phyloP scores from a whole-genome alignment of 106 monocot genomes.

The Vanilla planifolia region DNA sequence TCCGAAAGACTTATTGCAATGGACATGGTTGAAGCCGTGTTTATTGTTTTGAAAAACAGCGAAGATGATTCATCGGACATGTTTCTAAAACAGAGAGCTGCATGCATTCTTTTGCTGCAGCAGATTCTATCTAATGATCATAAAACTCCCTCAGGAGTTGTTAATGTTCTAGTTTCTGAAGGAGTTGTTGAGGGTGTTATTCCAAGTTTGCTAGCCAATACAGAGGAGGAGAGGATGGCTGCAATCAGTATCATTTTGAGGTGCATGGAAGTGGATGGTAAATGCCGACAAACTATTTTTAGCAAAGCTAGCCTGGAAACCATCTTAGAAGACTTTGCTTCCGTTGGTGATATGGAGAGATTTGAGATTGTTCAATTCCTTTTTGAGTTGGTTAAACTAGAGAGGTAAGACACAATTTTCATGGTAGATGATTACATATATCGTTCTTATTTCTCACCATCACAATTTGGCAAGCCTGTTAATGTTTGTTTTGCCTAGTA shows the following conservation, averaged over 20 bases:
- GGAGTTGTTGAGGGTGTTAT: constrained; percentile 24
- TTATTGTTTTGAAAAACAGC: constrained; percentile 17
- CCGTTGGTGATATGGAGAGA: constrained; percentile 21
- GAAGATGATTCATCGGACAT: constrained; percentile 16
- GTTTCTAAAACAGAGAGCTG: constrained; percentile 33
- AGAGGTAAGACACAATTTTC: too few species aligned
- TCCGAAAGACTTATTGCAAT: constrained; percentile 37
- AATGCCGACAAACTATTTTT: constrained; percentile 34
- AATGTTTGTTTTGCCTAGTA: background rate
- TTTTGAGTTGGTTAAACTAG: constrained; percentile 40
- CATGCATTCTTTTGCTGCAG: constrained; percentile 30
- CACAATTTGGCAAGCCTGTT: background rate
- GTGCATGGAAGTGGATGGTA: constrained; percentile 50
- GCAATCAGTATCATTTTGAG: constrained; percentile 35
- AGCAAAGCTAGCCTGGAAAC: constrained; percentile 26
- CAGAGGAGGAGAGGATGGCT: constrained; percentile 39
- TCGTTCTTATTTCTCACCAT: too few species aligned
- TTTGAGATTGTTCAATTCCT: constrained; percentile 43
- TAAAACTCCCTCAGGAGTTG: constrained; percentile 6
- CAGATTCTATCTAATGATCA: constrained; percentile 26
- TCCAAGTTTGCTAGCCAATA: constrained; percentile 25
- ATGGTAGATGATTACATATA: too few species aligned
- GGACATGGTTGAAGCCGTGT: constrained; percentile 38
- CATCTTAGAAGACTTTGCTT: constrained; percentile 30
- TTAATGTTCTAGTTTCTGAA: constrained; percentile 24